Percentiles rank a stretch among this genome's conserved stretches.
Conservation (phyloP, 2,329 filamentous ascomycete species). For the Trichoderma polysporum region DNA sequence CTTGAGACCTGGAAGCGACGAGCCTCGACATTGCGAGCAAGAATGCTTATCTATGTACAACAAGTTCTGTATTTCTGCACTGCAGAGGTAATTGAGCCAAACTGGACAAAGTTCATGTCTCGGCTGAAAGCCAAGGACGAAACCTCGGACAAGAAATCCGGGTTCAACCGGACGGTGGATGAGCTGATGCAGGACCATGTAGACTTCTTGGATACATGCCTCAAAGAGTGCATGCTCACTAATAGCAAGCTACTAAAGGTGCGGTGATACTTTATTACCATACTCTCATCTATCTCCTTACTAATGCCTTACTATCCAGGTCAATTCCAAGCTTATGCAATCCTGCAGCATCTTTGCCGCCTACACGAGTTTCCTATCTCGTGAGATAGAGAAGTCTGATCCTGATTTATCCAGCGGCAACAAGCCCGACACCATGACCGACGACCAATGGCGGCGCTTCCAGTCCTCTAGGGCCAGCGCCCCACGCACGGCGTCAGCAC, state of each 20-base stretch:
- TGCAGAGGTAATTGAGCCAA: constrained; percentile 94
- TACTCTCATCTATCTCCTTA: background rate
- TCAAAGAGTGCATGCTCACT: constrained; percentile 99
- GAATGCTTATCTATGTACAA: constrained; percentile 97
- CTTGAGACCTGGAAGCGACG: constrained; percentile 91
- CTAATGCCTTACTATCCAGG: constrained; percentile 51
- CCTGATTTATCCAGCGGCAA: constrained; percentile 67
- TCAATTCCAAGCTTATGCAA: constrained; percentile 95
- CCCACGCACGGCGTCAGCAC: constrained; percentile 28
- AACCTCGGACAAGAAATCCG: constrained; percentile 27
- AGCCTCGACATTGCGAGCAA: constrained; percentile 85
- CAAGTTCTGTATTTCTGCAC: constrained; percentile 97
- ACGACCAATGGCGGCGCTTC: constrained; percentile 60
- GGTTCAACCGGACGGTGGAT: constrained; percentile 73
- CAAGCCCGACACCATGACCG: constrained; percentile 59
- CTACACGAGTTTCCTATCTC: constrained; percentile 82
- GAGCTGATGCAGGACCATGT: constrained; percentile 99
- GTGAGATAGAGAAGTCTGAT: constrained; percentile 80
- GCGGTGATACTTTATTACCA: constrained; percentile 32
- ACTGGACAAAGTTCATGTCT: constrained; percentile 94
- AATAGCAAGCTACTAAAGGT: constrained; percentile 93
- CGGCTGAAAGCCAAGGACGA: constrained; percentile 61
- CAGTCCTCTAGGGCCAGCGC: constrained; percentile 47
- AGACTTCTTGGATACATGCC: constrained; percentile 93
- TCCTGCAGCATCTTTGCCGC: constrained; percentile 93